Evolutionary conservation across 768 basidiomycete species (phyloP).

Genomic region (Phanerochaete sordida): DNA sequence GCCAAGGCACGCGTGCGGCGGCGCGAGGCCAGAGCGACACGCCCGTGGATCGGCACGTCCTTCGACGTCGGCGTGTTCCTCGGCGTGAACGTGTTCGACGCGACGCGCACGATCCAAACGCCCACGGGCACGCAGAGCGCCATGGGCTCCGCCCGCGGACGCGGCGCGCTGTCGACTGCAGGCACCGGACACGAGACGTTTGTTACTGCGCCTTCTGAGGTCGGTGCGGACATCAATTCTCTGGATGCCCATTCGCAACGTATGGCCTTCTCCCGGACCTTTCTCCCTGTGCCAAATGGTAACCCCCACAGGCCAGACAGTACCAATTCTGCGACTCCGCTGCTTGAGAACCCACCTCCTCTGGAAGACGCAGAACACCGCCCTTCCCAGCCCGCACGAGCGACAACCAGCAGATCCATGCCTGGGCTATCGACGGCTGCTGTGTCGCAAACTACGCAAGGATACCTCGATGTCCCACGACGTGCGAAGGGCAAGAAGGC

Average conservation of each 20-base stretch:
- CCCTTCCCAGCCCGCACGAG: not conserved
- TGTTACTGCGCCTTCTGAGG: conserved; percentile 22
- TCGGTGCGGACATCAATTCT: not conserved
- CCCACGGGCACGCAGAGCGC: not conserved
- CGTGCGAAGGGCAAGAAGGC: conserved; percentile 21
- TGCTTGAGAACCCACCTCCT: conserved; percentile 3
- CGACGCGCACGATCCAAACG: conserved; percentile 18
- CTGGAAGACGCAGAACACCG: not conserved
- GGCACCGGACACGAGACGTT: conserved; percentile 22
- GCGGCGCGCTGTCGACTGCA: conserved; percentile 14
- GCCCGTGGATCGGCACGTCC: conserved; percentile 65
- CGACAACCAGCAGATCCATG: not conserved
- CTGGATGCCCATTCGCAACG: not conserved
- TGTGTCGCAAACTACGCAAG: not conserved
- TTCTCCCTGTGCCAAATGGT: not conserved
- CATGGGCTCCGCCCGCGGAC: not conserved
- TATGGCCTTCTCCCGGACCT: not conserved
- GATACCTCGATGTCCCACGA: not conserved
- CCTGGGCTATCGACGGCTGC: not conserved
- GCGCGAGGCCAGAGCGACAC: conserved; percentile 27
- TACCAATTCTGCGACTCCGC: conserved; percentile 9
- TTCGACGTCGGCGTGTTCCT: conserved; percentile 79
- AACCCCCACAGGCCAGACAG: conserved; percentile 3
- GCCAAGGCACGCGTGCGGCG: conserved; percentile 33
- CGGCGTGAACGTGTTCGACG: conserved; percentile 58